Evolutionary conservation across 1,284 basidiomycete species (phyloP), one percentile per base, ranked within the genome.

Genomic region (Amylostereum areolatum): DNA sequence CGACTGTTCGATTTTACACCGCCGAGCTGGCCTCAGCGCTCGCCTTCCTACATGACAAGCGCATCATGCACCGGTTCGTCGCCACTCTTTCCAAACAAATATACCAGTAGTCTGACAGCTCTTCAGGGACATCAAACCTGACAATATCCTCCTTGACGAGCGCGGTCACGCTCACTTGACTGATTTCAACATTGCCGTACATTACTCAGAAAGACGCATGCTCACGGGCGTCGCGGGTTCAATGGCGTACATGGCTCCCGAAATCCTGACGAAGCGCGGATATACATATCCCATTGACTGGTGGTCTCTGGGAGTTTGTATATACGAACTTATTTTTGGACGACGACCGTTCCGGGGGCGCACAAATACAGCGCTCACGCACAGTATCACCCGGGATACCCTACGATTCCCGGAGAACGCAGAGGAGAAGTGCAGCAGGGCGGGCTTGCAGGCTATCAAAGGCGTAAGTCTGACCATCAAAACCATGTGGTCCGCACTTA

Each of bases 221-320:
- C 74, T 98, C 39, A 95, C 89, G 6, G 93, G 93, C n/a, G 90
- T 99, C 0, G 96, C 94, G n/a, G 94, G 94, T 2, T 93, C 90
- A 46, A 97, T 99, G 94, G 96, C 96, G 2, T 99, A 99, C 67
- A 99, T 99, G 96, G 94, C 95, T 33, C 90, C 94, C 1, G 94
- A 97, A 71, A 95, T 97, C 50, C 75, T 97, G 33, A 69, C 77
- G 33, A 89, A 88, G 65, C 80, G 83, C 50, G 87, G 86, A 29
- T 97, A 97, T 66, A 91, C 89, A 1, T 92, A 85, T 58, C 84
- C 86, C 28, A 92, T 97, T 57, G 94, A 97, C 67, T 97, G 92
- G 89, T 97, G 94, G 94, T 95, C 92, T 18, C 78, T 97, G 2
- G 94, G 94, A 29, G 89, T 97, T 48, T 89, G 91, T 61, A 85